Conservation (phyloP, 345 rosid species). For the Kandelia obovata region DNA sequence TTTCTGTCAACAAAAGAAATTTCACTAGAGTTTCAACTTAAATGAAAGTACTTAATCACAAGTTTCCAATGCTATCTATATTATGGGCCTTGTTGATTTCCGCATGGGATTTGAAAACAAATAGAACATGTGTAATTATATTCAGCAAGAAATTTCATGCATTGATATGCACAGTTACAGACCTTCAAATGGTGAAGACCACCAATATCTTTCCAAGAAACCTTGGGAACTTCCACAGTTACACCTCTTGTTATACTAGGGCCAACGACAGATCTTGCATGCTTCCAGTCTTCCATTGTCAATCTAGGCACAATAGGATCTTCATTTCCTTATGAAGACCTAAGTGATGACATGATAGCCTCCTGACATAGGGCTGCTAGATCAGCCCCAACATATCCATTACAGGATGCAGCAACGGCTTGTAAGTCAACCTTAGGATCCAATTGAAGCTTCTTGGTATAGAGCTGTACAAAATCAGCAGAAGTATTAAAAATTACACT, state of each 20-base stretch:
- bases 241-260: conserved; percentile 95
- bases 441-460: conserved; percentile 64
- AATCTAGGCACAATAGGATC: conserved; percentile 31
- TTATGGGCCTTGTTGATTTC: too few species aligned
- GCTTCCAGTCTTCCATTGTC: conserved; percentile 61
- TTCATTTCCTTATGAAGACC: conserved; percentile 39
- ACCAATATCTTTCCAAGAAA: conserved; percentile 90
- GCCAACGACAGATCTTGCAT: conserved; percentile 66
- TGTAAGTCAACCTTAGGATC: conserved; percentile 50
- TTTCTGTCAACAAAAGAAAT: conserved; percentile 41
- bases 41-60: not conserved
- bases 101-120: not conserved
- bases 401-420: conserved; percentile 74
- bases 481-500: conserved; percentile 1
- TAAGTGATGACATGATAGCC: conserved; percentile 57
- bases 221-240: conserved; percentile 81
- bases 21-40: not conserved
- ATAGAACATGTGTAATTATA: not conserved
- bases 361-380: conserved; percentile 89
- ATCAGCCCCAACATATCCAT: conserved; percentile 95
- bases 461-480: conserved; percentile 48
- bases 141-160: not conserved
- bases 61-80: too few species aligned
- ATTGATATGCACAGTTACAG: conserved; percentile 8
- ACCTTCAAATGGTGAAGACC: conserved; percentile 74